Evolutionary conservation across 1,139 yeast species (phyloP).

Genomic region (Nadsonia commutata): DNA sequence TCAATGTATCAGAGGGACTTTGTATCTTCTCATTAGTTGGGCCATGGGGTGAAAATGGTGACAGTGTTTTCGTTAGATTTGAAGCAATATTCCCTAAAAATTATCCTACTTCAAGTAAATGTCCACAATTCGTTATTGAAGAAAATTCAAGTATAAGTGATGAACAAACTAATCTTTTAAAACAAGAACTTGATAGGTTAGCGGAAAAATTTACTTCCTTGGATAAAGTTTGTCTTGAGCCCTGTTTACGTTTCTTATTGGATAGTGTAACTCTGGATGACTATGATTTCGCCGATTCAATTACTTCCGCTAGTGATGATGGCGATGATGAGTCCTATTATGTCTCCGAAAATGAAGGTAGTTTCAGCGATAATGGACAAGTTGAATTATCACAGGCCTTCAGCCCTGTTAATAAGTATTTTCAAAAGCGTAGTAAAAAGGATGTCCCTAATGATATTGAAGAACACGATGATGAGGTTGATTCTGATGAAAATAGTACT

Average conservation of each 20-base stretch:
- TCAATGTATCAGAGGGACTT: constrained; percentile 76
- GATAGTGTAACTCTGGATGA: neutral
- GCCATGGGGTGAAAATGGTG: constrained; percentile 34
- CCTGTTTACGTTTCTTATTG: constrained; percentile 44
- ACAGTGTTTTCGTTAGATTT: constrained; percentile 46
- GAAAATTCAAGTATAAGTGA: constrained; percentile 55
- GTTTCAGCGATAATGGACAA: neutral
- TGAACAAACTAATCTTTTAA: constrained; percentile 35
- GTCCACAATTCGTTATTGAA: constrained; percentile 54
- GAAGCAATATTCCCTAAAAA: constrained; percentile 50
- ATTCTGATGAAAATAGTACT: neutral
- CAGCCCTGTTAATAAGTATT: neutral
- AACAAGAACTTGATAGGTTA: constrained; percentile 38
- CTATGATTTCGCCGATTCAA: neutral
- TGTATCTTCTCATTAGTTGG: constrained; percentile 65
- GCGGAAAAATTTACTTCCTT: constrained; percentile 41
- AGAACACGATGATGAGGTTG: neutral
- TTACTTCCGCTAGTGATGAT: neutral
- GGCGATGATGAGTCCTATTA: neutral
- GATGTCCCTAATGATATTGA: neutral
- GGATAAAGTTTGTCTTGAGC: constrained; percentile 62
- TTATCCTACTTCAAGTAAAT: constrained; percentile 42
- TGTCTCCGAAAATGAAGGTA: neutral
- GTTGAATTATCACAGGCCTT: neutral
- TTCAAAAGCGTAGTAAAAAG: neutral